Base-by-base conservation (phyloP, 169 alveolate genomes). In the Plasmodium berghei region DNA sequence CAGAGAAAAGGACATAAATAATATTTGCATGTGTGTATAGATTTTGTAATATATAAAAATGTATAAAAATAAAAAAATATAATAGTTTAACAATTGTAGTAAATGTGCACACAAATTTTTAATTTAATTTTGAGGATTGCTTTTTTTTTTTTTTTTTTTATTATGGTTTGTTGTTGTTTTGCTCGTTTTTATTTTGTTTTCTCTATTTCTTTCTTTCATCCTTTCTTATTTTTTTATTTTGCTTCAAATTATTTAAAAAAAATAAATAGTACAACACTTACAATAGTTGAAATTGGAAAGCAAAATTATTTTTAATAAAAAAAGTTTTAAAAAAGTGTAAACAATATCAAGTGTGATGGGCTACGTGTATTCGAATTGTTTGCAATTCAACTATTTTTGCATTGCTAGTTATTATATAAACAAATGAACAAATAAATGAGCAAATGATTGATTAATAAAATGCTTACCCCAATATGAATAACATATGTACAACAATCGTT, bases 381-480 rank as follows among this genome's bases (percentile, higher is more conserved):
- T 22, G n/a, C 26, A 22, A 22, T 22, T 8, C 26, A 58, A 58
- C 9, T 6, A 58, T 58, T n/a, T 22, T 22, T n/a, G n/a, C n/a
- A n/a, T n/a, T n/a, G n/a, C n/a, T n/a, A n/a, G n/a, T n/a, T n/a
- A n/a, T 8, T 46, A n/a, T n/a, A n/a, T n/a, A n/a, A 9, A 56
- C 10, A 56, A 56, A 56, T 56, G 64, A 20, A 0, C 40, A 20
- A 9, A 56, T 12, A 56, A 56, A 56, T 56, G 64, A 20, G 1
- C 26, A 20, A 16, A 56, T 6, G 16, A 2, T 12, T 56, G 64
- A 5, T 6, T 6, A 16, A 1, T 6, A 56, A 72, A 72, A 72
- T 72, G 87, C 14, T 1, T 1, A 54, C 10, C 5, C 48, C 9
- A 72, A 72, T 56, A 73, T 73, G 87, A 73, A 73, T 5, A 48